Percentiles rank a stretch among this genome's conserved stretches.
Conservation (phyloP, 768 basidiomycete species). For the Auriscalpium orientale region DNA sequence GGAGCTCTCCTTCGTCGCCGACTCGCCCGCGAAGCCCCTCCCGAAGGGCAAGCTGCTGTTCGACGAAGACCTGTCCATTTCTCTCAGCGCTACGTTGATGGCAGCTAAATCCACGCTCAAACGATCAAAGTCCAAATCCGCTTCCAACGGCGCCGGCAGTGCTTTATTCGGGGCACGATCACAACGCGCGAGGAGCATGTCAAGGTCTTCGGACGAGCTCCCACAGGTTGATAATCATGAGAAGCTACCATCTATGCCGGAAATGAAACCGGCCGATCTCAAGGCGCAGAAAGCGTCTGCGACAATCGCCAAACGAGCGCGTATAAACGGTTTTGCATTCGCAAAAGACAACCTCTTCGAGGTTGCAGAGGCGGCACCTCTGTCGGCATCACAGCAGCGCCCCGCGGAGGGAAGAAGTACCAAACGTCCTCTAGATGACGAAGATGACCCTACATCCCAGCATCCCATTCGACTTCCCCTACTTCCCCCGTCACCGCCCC, state of each 20-base stretch:
- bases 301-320: conserved; percentile 5
- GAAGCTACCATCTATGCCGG: conserved; percentile 1
- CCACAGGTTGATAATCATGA: conserved; percentile 11
- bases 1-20: conserved; percentile 50
- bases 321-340: conserved; percentile 1
- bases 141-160: neutral
- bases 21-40: conserved; percentile 64
- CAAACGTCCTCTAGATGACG: conserved; percentile 6
- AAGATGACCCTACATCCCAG: conserved; percentile 6
- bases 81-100: conserved; percentile 7
- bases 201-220: conserved; percentile 11
- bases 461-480: conserved; percentile 26
- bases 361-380: neutral
- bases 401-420: neutral
- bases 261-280: conserved; percentile 4
- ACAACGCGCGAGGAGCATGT: conserved; percentile 16
- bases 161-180: conserved; percentile 5
- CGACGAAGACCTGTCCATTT: conserved; percentile 35
- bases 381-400: neutral
- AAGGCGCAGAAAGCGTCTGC: neutral
- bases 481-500: conserved; percentile 67
- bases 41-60: conserved; percentile 54
- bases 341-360: conserved; percentile 11
- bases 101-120: conserved; percentile 1
- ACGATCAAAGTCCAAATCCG: conserved; percentile 10